Conservation (phyloP, 1,139 yeast species). For the Insectozyma bohioensis region DNA sequence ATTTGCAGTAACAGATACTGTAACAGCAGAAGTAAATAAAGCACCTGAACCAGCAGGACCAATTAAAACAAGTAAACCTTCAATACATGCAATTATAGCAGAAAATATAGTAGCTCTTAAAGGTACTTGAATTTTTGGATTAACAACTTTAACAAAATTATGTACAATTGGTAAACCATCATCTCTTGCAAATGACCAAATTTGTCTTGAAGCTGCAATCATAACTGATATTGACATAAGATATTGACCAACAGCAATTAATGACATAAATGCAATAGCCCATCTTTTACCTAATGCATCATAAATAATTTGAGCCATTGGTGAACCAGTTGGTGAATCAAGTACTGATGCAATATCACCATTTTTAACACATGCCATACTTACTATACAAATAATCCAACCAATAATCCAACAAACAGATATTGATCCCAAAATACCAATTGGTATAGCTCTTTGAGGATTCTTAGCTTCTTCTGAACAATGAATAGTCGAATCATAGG, state of each 20-base stretch:
- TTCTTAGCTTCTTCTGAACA: constrained; percentile 69
- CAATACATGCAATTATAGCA: constrained; percentile 42
- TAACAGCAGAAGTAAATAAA: constrained; percentile 49
- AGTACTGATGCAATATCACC: constrained; percentile 48
- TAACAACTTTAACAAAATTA: constrained; percentile 50
- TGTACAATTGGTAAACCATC: constrained; percentile 44
- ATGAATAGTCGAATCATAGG: constrained; percentile 70
- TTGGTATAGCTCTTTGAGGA: constrained; percentile 65
- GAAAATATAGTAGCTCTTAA: constrained; percentile 59
- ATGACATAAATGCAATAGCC: constrained; percentile 64
- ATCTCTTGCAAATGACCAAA: constrained; percentile 41
- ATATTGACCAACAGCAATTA: constrained; percentile 61
- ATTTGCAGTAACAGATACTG: constrained; percentile 34
- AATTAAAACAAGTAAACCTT: constrained; percentile 54
- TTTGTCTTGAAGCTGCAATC: constrained; percentile 37
- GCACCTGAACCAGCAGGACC: constrained; percentile 57
- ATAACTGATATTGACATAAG: constrained; percentile 54
- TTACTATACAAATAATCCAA: constrained; percentile 55
- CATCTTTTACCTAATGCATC: constrained; percentile 68
- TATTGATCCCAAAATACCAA: constrained; percentile 53
- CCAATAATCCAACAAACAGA: constrained; percentile 61
- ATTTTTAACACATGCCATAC: constrained; percentile 53
- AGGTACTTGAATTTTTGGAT: constrained; percentile 56
- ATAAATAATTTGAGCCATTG: constrained; percentile 64
- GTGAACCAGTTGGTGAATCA: constrained; percentile 47